A percentile compares a stretch with the other conserved stretches of the same genome.
Evolutionary conservation across 2,329 filamentous ascomycete species (phyloP).

Genomic region (Colletotrichum sp.): DNA sequence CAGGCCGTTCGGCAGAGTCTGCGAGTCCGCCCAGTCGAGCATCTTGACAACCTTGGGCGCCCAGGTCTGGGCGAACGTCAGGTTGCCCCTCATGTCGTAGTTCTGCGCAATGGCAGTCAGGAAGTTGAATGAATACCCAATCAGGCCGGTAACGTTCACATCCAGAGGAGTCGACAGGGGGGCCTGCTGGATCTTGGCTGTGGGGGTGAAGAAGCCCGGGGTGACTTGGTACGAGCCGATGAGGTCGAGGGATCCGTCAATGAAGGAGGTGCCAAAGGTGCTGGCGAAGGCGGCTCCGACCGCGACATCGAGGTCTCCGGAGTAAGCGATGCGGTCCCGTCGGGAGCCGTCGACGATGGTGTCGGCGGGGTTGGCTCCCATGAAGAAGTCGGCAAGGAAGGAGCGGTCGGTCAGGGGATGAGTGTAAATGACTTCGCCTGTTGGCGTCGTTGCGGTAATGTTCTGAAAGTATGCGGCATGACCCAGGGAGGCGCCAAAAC

Average conservation of each 20-base stretch:
- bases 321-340: slow-evolving; percentile 36
- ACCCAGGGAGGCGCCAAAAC: slow-evolving; percentile 33
- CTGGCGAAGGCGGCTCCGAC: slow-evolving; percentile 28
- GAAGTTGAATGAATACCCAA: slow-evolving; percentile 39
- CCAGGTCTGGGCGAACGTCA: slow-evolving; percentile 30
- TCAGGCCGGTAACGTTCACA: slow-evolving; percentile 33
- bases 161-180: slow-evolving; percentile 24
- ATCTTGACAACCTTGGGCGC: slow-evolving; percentile 29
- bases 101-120: slow-evolving; percentile 32
- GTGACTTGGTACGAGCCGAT: slow-evolving; percentile 32
- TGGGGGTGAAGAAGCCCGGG: slow-evolving; percentile 36
- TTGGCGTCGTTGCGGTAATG: slow-evolving; percentile 6
- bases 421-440: slow-evolving; percentile 26
- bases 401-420: slow-evolving; percentile 29
- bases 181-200: slow-evolving; percentile 34
- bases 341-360: slow-evolving; percentile 39
- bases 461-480: slow-evolving; percentile 31
- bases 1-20: slow-evolving; percentile 26
- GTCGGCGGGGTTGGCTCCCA: slow-evolving; percentile 36
- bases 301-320: slow-evolving; percentile 35
- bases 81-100: slow-evolving; percentile 33
- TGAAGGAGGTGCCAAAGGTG: slow-evolving; percentile 29
- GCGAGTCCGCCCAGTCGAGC: slow-evolving; percentile 39
- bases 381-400: slow-evolving; percentile 36
- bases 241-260: slow-evolving; percentile 26